Evolutionary conservation across 192 early-diverging fungal species (phyloP).

Genomic region (Thamnidium elegans): DNA sequence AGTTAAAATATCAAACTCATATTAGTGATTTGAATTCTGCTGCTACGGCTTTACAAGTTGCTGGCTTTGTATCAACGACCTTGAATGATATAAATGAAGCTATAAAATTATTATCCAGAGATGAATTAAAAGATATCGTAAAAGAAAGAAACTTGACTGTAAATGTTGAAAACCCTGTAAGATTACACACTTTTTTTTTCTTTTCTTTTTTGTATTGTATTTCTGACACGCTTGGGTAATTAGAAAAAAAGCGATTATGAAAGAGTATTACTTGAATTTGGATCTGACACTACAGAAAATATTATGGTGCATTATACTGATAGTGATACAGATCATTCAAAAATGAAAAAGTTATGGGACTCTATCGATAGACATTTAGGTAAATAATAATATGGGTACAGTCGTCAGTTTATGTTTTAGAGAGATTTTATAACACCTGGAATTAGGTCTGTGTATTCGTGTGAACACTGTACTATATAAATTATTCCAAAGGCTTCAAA

Average conservation of each 20-base stretch:
- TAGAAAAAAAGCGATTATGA: conserved; percentile 5
- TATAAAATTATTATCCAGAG: conserved; percentile 23
- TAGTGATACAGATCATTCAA: neutral
- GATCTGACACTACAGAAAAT: neutral
- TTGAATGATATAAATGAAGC: conserved; percentile 24
- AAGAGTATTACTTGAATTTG: neutral
- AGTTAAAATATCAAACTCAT: conserved; percentile 23
- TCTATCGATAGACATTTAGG: conserved; percentile 22
- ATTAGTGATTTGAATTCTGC: conserved; percentile 11
- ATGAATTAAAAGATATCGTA: conserved; percentile 33
- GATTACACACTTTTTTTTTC: neutral
- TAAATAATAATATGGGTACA: conserved; percentile 1
- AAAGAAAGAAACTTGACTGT: neutral
- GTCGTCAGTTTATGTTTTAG: too few species aligned
- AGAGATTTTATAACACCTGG: too few species aligned
- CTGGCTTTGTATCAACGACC: conserved; percentile 14
- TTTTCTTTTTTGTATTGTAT: neutral
- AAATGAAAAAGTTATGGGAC: neutral
- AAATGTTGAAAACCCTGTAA: neutral
- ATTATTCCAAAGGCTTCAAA: conserved; percentile 41
- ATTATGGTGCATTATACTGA: neutral
- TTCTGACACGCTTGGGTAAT: neutral
- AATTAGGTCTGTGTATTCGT: conserved; percentile 24
- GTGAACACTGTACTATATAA: conserved; percentile 28
- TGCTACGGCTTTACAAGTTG: neutral